These are phyloP conservation scores for Paspalum notatum DNA, from an alignment of 176 grass and related monocot species.

Conservation along the genomic window DNA sequence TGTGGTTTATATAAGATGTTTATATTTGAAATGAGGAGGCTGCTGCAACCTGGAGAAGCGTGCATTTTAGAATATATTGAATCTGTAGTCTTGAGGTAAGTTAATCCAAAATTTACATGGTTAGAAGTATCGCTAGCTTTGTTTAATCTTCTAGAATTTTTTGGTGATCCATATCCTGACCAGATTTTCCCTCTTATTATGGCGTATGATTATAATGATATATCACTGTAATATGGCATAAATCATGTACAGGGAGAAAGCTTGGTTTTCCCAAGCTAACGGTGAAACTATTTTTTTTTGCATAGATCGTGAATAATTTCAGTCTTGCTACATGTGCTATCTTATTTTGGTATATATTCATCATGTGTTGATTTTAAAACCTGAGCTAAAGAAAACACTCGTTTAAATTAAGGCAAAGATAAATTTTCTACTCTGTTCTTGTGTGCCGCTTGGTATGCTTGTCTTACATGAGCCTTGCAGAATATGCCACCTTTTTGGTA, in stretches of 20 bases:
- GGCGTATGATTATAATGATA: background rate
- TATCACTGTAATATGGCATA: background rate
- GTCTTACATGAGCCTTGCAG: background rate
- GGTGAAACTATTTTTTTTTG: slow-evolving; percentile 2
- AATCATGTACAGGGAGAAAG: slow-evolving; percentile 13
- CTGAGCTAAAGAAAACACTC: slow-evolving; percentile 17
- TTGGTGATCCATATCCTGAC: background rate
- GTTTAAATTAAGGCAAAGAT: slow-evolving; percentile 20
- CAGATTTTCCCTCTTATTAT: background rate
- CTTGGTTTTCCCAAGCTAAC: slow-evolving; percentile 11
- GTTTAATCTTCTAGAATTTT: background rate
- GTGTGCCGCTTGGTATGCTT: slow-evolving; percentile 23
- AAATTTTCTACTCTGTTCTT: background rate
- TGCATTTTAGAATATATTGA: background rate
- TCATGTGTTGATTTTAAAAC: background rate
- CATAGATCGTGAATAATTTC: background rate
- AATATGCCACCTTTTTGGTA: background rate
- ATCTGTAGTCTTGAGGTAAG: background rate
- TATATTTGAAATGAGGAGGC: background rate
- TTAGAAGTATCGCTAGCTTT: background rate
- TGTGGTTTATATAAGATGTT: slow-evolving; percentile 17
- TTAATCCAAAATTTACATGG: background rate
- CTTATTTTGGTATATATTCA: slow-evolving; percentile 9
- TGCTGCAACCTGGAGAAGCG: background rate
- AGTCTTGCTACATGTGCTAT: slow-evolving; percentile 15